Evolutionary conservation across 140 eudicot genomes (phyloP).

Genomic region (Flaveria floridana): DNA sequence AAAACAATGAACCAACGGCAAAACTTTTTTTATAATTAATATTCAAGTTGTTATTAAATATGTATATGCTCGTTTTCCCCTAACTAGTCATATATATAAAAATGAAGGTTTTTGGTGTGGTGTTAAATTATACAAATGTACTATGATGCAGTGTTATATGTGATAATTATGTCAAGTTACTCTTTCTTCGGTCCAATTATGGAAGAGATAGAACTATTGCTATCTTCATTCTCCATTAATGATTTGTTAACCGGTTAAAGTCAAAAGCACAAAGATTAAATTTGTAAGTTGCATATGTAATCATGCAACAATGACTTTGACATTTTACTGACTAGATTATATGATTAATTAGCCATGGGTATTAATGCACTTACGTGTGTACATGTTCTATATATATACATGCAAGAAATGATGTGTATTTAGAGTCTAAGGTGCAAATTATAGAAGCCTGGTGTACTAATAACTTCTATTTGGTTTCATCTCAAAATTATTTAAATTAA

Average conservation of each 20-base stretch:
- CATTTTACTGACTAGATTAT: slow-evolving; percentile 28
- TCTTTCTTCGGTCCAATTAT: slow-evolving; percentile 41
- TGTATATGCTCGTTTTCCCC: neutral
- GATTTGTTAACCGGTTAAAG: slow-evolving; percentile 28
- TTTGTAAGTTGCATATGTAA: slow-evolving; percentile 34
- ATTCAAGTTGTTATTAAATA: neutral
- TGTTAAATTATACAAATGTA: slow-evolving; percentile 23
- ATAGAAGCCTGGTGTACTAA: too few relatives aligned
- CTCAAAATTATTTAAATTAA: neutral
- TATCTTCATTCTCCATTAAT: slow-evolving; percentile 28
- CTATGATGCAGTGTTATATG: slow-evolving; percentile 17
- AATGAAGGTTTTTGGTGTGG: slow-evolving; percentile 21
- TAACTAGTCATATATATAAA: neutral
- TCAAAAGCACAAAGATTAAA: slow-evolving; percentile 47
- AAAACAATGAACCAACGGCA: neutral
- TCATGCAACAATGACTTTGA: slow-evolving; percentile 40
- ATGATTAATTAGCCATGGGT: neutral
- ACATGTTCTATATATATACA: neutral
- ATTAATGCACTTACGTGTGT: slow-evolving; percentile 13
- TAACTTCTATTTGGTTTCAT: neutral
- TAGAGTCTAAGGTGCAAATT: neutral
- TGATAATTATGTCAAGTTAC: slow-evolving; percentile 34
- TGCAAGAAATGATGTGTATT: neutral
- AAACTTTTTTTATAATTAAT: too few relatives aligned
- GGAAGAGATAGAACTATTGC: slow-evolving; percentile 25